Evolutionary conservation across 192 early-diverging fungal species (phyloP), one percentile per base, ranked within the genome.

Genomic region (Coemansia sp.): DNA sequence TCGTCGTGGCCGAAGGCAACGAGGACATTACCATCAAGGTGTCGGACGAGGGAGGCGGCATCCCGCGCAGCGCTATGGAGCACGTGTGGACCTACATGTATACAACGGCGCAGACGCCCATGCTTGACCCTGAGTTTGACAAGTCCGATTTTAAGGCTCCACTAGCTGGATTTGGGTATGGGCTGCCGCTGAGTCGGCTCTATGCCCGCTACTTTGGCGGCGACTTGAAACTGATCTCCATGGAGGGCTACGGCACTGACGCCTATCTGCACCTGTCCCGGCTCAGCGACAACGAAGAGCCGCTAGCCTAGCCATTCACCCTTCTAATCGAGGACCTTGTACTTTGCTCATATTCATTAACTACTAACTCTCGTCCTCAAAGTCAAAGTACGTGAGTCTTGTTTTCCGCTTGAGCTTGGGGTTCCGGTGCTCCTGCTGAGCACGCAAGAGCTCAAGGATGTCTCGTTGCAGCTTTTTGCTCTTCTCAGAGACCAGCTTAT

Each of bases 191-290:
- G 43, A 90, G 88, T 61, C 59, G 69, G 39, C 78, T 86, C 58
- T 98, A 98, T 82, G 92, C 96, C 6, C 89, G 94, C 26, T 98
- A 98, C 73, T 96, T 96, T 86, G 96, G 96, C 62, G 96, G 96
- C 55, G 94, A 98, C 76, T 79, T 98, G 64, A 88, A 90, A 72
- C 82, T 96, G 48, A 94, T 95, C 50, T 92, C 90, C 38, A 96
- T 96, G 94, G 96, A 96, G 78, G 94, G 94, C 69, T 91, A 87
- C 65, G 91, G 95, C 52, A 98, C 95, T 45, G 95, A 98, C 79
- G 95, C 93, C 3, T 98, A 98, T 73, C 75, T 97, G 50, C 95
- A 97, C 73, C 83, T 97, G 39, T 94, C 90, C 58, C 84, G 94
- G 20, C 85, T 95, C 53, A 92, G 90, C 48, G 91, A 95, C 79